phyloP scores from a whole-genome alignment of 805 yeast species.

The Ogataea glucozyma region DNA sequence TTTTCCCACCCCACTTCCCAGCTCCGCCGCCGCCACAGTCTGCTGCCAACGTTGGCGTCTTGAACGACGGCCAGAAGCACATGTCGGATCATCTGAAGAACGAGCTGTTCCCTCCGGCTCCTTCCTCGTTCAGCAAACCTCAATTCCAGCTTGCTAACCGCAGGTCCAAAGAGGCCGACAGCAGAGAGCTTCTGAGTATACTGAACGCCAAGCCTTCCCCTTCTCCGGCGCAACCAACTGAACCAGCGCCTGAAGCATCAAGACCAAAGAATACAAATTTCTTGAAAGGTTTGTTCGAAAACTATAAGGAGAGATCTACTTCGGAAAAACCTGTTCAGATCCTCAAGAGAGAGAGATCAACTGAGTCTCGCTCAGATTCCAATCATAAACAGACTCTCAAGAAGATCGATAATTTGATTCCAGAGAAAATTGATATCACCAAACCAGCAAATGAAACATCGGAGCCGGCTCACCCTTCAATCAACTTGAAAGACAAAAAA shows the following conservation, averaged over 20 bases:
- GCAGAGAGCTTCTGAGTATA: slow-evolving; percentile 35
- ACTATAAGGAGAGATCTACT: slow-evolving; percentile 10
- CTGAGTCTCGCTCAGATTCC: neutral
- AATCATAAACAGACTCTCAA: neutral
- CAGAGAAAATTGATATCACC: slow-evolving; percentile 15
- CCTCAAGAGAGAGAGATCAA: slow-evolving; percentile 19
- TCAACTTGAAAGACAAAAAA: slow-evolving; percentile 11
- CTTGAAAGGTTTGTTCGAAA: slow-evolving; percentile 23
- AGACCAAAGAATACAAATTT: slow-evolving; percentile 18
- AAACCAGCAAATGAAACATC: slow-evolving; percentile 17
- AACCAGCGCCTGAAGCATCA: neutral
- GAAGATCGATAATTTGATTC: neutral
- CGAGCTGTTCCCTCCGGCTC: slow-evolving; percentile 31
- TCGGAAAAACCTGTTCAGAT: slow-evolving; percentile 9
- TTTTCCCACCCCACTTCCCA: slow-evolving; percentile 20
- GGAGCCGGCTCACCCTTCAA: neutral
- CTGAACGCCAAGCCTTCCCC: slow-evolving; percentile 24
- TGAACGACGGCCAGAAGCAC: slow-evolving; percentile 11
- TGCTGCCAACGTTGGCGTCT: slow-evolving; percentile 3
- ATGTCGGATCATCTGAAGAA: slow-evolving; percentile 13
- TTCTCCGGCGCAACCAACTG: slow-evolving; percentile 3
- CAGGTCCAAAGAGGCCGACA: slow-evolving; percentile 35
- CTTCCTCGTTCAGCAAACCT: slow-evolving; percentile 37
- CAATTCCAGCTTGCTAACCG: slow-evolving; percentile 27
- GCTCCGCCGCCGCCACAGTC: slow-evolving; percentile 18